These are phyloP conservation scores for Chaetomidium leptoderma DNA, from an alignment of 495 filamentous ascomycete genomes.

Conservation along the genomic window DNA sequence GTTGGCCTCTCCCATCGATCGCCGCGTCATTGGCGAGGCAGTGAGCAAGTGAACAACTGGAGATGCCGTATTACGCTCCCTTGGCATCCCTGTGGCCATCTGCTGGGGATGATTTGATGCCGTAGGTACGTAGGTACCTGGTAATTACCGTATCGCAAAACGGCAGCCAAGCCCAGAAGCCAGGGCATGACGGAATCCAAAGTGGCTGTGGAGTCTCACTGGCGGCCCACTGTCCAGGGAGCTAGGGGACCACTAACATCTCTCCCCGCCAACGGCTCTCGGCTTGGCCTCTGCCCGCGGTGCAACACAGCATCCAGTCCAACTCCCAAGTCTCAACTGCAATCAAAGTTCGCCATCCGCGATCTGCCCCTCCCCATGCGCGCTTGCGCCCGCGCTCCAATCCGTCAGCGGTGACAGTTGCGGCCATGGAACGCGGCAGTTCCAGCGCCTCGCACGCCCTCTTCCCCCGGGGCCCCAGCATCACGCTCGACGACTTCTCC, in stretches of 20 bases:
- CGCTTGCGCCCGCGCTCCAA: no score
- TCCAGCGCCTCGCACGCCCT: constrained; percentile 55
- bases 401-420: constrained; percentile 22
- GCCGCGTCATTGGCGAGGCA: constrained; percentile 12
- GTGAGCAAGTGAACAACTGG: constrained; percentile 1
- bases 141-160: not conserved
- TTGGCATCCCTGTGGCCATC: not conserved
- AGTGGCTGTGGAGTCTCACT: not conserved
- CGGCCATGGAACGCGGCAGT: constrained; percentile 44
- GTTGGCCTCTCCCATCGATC: constrained; percentile 10
- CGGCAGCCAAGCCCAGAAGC: not conserved
- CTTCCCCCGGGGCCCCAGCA: constrained; percentile 73
- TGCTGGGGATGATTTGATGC: not conserved
- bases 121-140: no score
- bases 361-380: constrained; percentile 12
- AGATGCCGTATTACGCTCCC: constrained; percentile 3
- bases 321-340: not conserved
- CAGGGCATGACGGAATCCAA: constrained; percentile 8
- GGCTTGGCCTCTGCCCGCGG: not conserved
- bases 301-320: not conserved
- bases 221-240: not conserved
- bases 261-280: not conserved
- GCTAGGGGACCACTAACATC: not conserved
- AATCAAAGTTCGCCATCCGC: not conserved
- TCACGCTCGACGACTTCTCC: constrained; percentile 85